These are phyloP conservation scores for Lentinus polychrous DNA, from an alignment of 1,284 basidiomycete genomes.

Conservation along the genomic window DNA sequence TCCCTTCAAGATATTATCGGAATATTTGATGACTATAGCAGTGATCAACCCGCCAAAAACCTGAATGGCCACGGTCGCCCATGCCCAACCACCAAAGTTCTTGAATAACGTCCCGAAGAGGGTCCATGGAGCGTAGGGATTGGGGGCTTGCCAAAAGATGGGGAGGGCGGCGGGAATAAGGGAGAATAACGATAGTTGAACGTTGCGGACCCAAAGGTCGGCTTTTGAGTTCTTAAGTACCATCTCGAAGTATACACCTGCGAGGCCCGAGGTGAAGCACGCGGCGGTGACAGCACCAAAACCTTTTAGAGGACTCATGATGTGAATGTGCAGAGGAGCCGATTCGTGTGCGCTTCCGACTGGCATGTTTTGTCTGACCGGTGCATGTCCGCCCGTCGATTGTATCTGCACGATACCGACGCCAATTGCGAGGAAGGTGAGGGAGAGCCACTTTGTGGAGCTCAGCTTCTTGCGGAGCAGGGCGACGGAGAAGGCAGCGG, in stretches of 20 bases:
- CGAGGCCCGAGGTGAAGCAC: conserved; percentile 95
- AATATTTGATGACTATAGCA: conserved; percentile 81
- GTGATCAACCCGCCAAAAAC: conserved; percentile 89
- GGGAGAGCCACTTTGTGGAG: conserved; percentile 75
- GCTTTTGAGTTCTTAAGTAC: conserved; percentile 86
- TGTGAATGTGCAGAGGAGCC: conserved; percentile 26
- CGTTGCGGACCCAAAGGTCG: conserved; percentile 95
- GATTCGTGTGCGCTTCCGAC: conserved; percentile 30
- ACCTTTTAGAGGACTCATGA: conserved; percentile 73
- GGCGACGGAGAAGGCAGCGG: conserved; percentile 85
- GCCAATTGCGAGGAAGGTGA: conserved; percentile 80
- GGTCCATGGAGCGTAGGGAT: conserved; percentile 25
- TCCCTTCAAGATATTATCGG: conserved; percentile 88
- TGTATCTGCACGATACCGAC: conserved; percentile 93
- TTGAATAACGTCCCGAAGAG: conserved; percentile 39
- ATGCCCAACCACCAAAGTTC: conserved; percentile 86
- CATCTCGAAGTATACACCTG: conserved; percentile 98
- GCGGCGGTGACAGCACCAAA: conserved; percentile 85
- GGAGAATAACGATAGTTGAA: conserved; percentile 93
- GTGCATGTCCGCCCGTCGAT: conserved; percentile 34
- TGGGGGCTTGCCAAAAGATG: conserved; percentile 47
- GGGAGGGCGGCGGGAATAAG: conserved; percentile 86
- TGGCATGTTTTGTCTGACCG: conserved; percentile 22
- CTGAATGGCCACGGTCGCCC: conserved; percentile 85
- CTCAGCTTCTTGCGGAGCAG: conserved; percentile 73